Evolutionary conservation across 2,329 filamentous ascomycete genomes (phyloP).

Genomic region (Colletotrichum noveboracense): DNA sequence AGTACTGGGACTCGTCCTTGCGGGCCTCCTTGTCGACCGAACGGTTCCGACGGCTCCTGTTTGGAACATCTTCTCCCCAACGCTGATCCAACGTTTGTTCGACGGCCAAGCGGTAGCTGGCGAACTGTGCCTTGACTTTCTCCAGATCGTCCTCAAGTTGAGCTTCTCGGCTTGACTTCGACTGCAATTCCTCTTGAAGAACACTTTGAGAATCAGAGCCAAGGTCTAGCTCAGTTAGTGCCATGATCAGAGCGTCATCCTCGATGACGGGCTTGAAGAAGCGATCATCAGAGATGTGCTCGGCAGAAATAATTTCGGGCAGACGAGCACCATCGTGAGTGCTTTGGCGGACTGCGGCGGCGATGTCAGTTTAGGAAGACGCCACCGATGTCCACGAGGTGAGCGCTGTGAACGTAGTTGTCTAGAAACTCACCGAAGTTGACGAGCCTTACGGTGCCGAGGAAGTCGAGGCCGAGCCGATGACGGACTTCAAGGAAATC

Average conservation of each 20-base stretch:
- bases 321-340: conserved; percentile 49
- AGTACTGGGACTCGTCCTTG: conserved; percentile 48
- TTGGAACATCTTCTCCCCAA: conserved; percentile 59
- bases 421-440: conserved; percentile 60
- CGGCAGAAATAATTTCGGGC: conserved; percentile 63
- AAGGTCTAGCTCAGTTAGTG: conserved; percentile 76
- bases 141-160: conserved; percentile 67
- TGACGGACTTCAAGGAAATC: conserved; percentile 69
- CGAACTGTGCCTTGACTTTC: conserved; percentile 64
- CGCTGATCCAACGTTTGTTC: conserved; percentile 71
- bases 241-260: conserved; percentile 88
- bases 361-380: background rate
- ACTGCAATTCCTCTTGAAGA: conserved; percentile 32
- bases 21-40: conserved; percentile 15
- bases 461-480: conserved; percentile 69
- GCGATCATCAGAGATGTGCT: conserved; percentile 75
- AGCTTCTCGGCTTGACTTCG: conserved; percentile 53
- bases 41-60: conserved; percentile 31
- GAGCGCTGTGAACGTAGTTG: background rate
- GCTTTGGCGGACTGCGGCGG: conserved; percentile 48
- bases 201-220: conserved; percentile 39
- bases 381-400: background rate
- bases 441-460: conserved; percentile 75
- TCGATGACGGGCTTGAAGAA: conserved; percentile 85
- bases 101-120: conserved; percentile 68